These are phyloP conservation scores for Fusarium praegraminearum DNA, from an alignment of 2,329 filamentous ascomycete genomes.

Conservation along the genomic window DNA sequence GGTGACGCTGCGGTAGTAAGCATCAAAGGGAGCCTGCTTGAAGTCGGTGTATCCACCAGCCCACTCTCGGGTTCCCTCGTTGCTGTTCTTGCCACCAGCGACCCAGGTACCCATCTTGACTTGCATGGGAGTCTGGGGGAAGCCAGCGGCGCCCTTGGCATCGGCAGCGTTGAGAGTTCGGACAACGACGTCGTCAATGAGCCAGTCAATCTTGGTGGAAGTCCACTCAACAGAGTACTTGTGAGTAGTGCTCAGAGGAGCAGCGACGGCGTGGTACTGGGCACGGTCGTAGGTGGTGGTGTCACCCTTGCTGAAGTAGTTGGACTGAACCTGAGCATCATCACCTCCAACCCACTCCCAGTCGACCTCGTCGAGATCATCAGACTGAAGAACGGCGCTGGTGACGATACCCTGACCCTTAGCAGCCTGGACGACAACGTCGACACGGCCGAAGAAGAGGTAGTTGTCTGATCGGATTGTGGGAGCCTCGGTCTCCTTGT, in stretches of 20 bases:
- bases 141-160: slow-evolving; percentile 68
- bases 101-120: slow-evolving; percentile 78
- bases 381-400: slow-evolving; percentile 88
- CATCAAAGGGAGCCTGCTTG: slow-evolving; percentile 63
- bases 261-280: slow-evolving; percentile 68
- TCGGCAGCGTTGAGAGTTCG: slow-evolving; percentile 72
- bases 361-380: slow-evolving; percentile 88
- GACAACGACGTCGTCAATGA: slow-evolving; percentile 70
- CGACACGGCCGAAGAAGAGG: slow-evolving; percentile 95
- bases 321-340: slow-evolving; percentile 81
- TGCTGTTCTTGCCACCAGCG: slow-evolving; percentile 67
- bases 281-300: slow-evolving; percentile 78
- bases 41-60: slow-evolving; percentile 73
- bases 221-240: slow-evolving; percentile 79
- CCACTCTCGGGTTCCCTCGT: slow-evolving; percentile 78
- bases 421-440: slow-evolving; percentile 82
- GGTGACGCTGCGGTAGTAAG: slow-evolving; percentile 68
- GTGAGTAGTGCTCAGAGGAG: slow-evolving; percentile 69
- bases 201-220: slow-evolving; percentile 71
- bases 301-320: slow-evolving; percentile 85
- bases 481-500: slow-evolving; percentile 72
- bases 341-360: slow-evolving; percentile 94
- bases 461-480: slow-evolving; percentile 85
- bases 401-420: slow-evolving; percentile 89
- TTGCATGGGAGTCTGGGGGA: slow-evolving; percentile 80